Percentiles rank a stretch among this genome's conserved stretches.
These are phyloP conservation scores for Corymbia maculata DNA, from an alignment of 345 rosid genomes.

Conservation along the genomic window DNA sequence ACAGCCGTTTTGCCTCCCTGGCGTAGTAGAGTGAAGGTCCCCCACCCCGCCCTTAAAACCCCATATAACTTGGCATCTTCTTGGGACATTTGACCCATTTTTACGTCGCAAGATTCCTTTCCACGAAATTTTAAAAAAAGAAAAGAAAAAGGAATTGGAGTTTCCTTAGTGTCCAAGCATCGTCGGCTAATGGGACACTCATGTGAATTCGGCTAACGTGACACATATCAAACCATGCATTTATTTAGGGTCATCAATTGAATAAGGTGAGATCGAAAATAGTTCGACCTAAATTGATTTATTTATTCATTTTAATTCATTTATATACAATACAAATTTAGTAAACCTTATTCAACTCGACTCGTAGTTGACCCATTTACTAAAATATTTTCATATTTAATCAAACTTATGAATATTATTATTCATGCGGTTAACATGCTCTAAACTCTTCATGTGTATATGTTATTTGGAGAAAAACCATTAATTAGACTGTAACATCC, in stretches of 20 bases:
- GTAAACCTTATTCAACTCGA: too few species aligned
- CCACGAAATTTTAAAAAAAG: neutral
- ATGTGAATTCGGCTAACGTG: neutral
- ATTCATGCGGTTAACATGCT: neutral
- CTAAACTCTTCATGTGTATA: neutral
- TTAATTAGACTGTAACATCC: too few species aligned
- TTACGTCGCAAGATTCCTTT: neutral
- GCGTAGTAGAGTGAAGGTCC: neutral
- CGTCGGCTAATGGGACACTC: neutral
- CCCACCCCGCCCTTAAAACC: too few species aligned
- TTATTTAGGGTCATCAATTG: too few species aligned
- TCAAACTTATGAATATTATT: neutral
- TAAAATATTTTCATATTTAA: too few species aligned
- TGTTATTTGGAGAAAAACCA: neutral
- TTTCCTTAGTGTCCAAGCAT: neutral
- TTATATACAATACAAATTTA: too few species aligned
- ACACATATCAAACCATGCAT: neutral
- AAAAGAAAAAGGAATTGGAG: too few species aligned
- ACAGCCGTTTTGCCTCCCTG: neutral
- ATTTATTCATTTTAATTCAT: too few species aligned
- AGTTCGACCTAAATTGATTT: too few species aligned
- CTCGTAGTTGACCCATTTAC: neutral
- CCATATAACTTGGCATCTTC: neutral
- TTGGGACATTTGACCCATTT: neutral
- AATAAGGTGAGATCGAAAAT: too few species aligned